Base-by-base conservation (phyloP, 768 basidiomycete species). In the Leccinellum rugosiceps region DNA sequence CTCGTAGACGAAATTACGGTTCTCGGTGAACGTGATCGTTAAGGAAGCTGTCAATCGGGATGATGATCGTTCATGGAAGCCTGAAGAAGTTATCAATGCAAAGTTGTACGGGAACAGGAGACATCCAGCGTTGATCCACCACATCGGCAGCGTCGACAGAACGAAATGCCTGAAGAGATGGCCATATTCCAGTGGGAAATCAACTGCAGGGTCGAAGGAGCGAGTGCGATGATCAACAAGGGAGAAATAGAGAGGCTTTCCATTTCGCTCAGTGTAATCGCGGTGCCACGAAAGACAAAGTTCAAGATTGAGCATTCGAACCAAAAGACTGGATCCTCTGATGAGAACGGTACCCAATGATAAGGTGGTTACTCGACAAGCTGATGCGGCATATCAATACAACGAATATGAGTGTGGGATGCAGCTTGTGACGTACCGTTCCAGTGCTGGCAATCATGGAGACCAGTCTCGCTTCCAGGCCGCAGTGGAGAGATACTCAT, bases 171-270 rank as follows among this genome's bases (percentile, higher is more conserved):
- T 83, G 58, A 80, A 66, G 44, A 86, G 71, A 65, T 86, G 85
- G 66, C 85, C 86, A 43, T 46, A 58, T 49, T 51, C 59, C 44
- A 61, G 64, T 15, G 83, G 85, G 67, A 88, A 87, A 38, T 83
- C 85, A 46, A 86, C 77, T 21, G 85, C 84, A 51, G 86, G 85
- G 67, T 87, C 86, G 21, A 83, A 81, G 63, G 85, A 85, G 49
- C 86, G 81, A 2, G 83, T 81, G 0, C 84, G 83, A 63, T 85
- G 85, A 2, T 83, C 84, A 52, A 70, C 63, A 59, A 75, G 78
- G 3, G 82, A 84, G 82, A 15, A 82, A 82, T 41, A 82, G 67
- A 63, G 76, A 74, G 31, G 73, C 67, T 43, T n/a, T 65, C 56
- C 67, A 75, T 76, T 61, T 75, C 71, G 8, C 70, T 73, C 3